Evolutionary conservation across 208 protist species (phyloP).

Genomic region (Wallacemonas sp.): DNA sequence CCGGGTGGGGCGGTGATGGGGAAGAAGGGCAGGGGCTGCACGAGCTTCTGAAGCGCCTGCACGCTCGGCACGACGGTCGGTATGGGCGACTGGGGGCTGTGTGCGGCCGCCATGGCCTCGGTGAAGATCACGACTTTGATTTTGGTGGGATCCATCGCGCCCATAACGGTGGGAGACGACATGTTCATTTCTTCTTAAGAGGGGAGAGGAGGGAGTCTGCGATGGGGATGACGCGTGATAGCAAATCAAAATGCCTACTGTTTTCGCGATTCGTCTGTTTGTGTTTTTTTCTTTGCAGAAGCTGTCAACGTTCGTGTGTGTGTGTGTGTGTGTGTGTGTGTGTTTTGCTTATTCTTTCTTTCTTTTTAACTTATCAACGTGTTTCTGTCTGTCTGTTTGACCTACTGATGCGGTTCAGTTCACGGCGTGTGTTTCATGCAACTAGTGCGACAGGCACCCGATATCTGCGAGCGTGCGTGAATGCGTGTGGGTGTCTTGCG

Average conservation of each 20-base stretch:
- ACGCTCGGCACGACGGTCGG: not conserved
- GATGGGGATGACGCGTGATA: too few species aligned
- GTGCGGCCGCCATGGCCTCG: not conserved
- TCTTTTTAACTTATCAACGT: too few species aligned
- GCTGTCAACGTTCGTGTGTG: too few species aligned
- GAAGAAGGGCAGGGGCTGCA: slow-evolving; percentile 2
- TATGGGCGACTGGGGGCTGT: not conserved
- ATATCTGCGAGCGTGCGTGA: not conserved
- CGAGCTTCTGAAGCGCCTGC: not conserved
- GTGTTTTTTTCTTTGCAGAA: too few species aligned
- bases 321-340: too few species aligned
- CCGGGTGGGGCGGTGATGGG: not conserved
- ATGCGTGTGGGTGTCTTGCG: not conserved
- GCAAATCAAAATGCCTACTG: too few species aligned
- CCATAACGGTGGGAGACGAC: not conserved
- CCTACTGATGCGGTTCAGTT: too few species aligned
- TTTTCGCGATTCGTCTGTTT: too few species aligned
- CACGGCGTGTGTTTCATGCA: too few species aligned
- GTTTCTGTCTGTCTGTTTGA: too few species aligned
- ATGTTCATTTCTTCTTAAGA: not conserved
- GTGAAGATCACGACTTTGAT: slow-evolving; percentile 9
- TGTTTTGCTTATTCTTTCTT: too few species aligned
- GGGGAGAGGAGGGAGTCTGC: too few species aligned
- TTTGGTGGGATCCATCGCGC: slow-evolving; percentile 3
- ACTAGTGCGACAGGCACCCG: not conserved